These are phyloP conservation scores for Bruguiera gymnorhiza DNA, from an alignment of 345 rosid genomes.

Conservation along the genomic window DNA sequence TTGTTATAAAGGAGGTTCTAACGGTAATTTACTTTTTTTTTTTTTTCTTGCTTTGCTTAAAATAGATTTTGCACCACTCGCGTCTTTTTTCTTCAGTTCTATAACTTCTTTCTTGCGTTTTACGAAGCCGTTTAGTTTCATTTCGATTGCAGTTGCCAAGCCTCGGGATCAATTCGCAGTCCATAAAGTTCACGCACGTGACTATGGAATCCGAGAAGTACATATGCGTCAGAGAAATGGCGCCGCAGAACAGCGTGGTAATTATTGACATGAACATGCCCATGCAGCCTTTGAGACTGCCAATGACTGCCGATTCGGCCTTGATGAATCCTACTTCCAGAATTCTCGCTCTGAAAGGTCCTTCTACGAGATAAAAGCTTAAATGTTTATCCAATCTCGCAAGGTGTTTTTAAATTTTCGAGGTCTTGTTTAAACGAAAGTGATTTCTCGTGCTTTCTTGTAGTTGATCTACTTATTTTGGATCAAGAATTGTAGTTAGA, in stretches of 20 bases:
- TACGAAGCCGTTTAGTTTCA: neutral
- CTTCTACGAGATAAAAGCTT: neutral
- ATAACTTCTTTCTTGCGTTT: neutral
- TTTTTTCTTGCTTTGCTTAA: neutral
- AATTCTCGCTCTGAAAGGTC: conserved; percentile 84
- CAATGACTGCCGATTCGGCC: conserved; percentile 83
- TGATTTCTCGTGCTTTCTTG: too few relatives aligned
- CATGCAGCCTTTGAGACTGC: conserved; percentile 73
- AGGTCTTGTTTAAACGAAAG: too few relatives aligned
- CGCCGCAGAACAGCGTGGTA: conserved; percentile 82
- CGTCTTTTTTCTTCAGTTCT: conserved; percentile 29
- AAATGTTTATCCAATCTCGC: neutral
- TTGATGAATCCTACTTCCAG: conserved; percentile 82
- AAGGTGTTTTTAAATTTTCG: too few relatives aligned
- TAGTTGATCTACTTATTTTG: neutral
- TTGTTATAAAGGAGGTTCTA: conserved; percentile 11
- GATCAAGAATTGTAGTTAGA: neutral
- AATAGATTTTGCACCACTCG: too few relatives aligned
- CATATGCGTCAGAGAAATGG: conserved; percentile 79
- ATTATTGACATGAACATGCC: conserved; percentile 84
- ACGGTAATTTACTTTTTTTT: neutral
- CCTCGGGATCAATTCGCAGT: conserved; percentile 71
- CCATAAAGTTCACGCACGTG: conserved; percentile 72
- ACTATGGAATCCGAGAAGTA: conserved; percentile 90
- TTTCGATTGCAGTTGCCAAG: conserved; percentile 53